Evolutionary conservation across 2,329 filamentous ascomycete genomes (phyloP).

Genomic region (Aspergillus clavatus): DNA sequence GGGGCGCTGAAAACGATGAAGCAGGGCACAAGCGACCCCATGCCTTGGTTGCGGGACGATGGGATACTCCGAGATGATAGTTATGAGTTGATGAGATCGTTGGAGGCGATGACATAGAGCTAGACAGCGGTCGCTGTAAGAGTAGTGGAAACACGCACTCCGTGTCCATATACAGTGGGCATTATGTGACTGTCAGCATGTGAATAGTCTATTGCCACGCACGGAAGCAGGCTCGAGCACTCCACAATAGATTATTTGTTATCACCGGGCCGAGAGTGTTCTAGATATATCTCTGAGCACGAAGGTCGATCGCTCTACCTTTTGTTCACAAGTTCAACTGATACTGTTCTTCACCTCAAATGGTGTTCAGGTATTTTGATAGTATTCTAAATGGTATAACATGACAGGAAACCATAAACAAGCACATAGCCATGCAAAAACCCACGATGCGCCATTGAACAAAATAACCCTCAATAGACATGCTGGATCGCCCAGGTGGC

Average conservation of each 20-base stretch:
- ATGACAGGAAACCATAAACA: constrained; percentile 8
- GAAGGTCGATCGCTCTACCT: not conserved
- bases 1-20: constrained; percentile 12
- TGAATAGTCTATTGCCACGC: constrained; percentile 10
- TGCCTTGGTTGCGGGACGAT: constrained; percentile 8
- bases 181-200: not conserved
- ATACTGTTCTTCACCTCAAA: not conserved
- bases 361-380: not conserved
- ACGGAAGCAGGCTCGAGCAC: not conserved
- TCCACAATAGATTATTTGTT: not conserved
- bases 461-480: constrained; percentile 6
- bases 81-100: not conserved
- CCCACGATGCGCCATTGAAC: constrained; percentile 17
- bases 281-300: not conserved
- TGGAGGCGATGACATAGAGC: constrained; percentile 24
- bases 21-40: constrained; percentile 17
- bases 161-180: not conserved
- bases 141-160: constrained; percentile 13
- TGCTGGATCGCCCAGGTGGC: not conserved
- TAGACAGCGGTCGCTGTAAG: constrained; percentile 14
- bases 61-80: constrained; percentile 3
- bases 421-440: constrained; percentile 11
- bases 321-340: not conserved
- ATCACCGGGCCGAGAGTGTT: not conserved
- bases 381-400: constrained; percentile 4